Evolutionary conservation across 108 stramenopile species (phyloP), one percentile per base, ranked within the genome.

Genomic region (Skeletonema marinoi): DNA sequence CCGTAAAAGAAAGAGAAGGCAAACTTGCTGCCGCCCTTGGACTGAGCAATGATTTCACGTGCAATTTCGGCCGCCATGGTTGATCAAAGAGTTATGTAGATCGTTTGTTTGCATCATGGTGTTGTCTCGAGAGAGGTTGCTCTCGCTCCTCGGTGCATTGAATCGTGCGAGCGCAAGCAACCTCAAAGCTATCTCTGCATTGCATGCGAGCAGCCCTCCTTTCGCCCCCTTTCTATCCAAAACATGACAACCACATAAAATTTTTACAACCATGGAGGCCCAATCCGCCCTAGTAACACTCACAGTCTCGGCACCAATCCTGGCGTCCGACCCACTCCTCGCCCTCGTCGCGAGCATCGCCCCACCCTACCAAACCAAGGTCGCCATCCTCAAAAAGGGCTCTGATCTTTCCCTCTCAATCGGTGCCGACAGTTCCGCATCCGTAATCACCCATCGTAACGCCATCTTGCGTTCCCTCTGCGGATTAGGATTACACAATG

Each of bases 391-490:
- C 56, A 81, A 85, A 30, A 87, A 89, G 58, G 89, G 88, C 74
- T 78, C 64, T 16, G 72, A 66, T 4, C 54, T 83, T 16, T 68
- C 86, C 29, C 70, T 82, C 51, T 44, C 46, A 41, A 39, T 65
- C 39, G 89, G 83, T 11, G 62, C 78, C 32, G 75, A 73, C 21
- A 66, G 59, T 44, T 54, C 44, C 16, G 14, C 44, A 16, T 46
- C 44, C 16, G 16, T 16, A 16, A 16, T 91, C 29, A 87, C 80
- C 59, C 88, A 89, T 38, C 88, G 93, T 30, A 91, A 90, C 77
- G 78, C 93, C 72, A 91, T 94, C 46, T 62, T 94, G 10, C 81
- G 91, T 11, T 86, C 87, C 31, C 65, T 94, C 19, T 89, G 87
- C 65, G 88, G 87, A 7, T 80, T 78, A 74, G 89, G 75, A 41